These are phyloP conservation scores for Arthrobotrys musiformis DNA, from an alignment of 2,329 filamentous ascomycete species.

Conservation along the genomic window DNA sequence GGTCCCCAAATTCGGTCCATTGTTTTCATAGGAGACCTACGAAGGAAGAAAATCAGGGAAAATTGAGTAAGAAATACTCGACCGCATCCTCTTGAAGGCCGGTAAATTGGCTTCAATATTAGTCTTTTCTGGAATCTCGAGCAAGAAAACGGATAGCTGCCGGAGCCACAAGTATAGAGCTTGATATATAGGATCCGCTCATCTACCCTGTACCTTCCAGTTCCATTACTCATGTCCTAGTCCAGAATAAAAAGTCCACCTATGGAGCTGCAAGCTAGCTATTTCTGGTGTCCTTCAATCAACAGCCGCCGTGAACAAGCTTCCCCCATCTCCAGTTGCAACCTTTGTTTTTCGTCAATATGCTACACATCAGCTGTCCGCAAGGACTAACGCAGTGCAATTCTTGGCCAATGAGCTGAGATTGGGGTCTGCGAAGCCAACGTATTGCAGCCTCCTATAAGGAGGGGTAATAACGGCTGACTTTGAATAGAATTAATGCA, in stretches of 20 bases:
- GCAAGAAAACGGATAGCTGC: neutral
- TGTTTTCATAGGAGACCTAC: neutral
- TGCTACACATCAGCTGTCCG: slow-evolving; percentile 27
- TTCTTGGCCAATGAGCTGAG: slow-evolving; percentile 53
- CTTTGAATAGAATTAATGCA: slow-evolving; percentile 41
- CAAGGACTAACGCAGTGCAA: slow-evolving; percentile 40
- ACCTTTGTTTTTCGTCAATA: slow-evolving; percentile 9
- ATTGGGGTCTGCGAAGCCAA: slow-evolving; percentile 32
- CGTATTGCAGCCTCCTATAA: slow-evolving; percentile 31
- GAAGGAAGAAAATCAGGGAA: neutral
- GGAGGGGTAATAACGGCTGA: slow-evolving; percentile 53
- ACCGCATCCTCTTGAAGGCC: neutral
- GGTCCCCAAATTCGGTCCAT: neutral
- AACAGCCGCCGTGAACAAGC: slow-evolving; percentile 22
- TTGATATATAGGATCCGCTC: slow-evolving; percentile 31
- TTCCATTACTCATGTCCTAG: slow-evolving; percentile 25
- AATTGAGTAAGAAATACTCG: slow-evolving; percentile 4
- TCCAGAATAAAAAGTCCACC: slow-evolving; percentile 15
- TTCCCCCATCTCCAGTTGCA: slow-evolving; percentile 19
- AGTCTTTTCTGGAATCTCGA: neutral
- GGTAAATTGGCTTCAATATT: neutral
- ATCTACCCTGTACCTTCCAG: slow-evolving; percentile 32
- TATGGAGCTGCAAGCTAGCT: slow-evolving; percentile 18
- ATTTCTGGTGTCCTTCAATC: slow-evolving; percentile 12
- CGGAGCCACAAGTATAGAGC: neutral